Base-by-base conservation (phyloP, 805 yeast species). In the Yamadazyma akitaensis region DNA sequence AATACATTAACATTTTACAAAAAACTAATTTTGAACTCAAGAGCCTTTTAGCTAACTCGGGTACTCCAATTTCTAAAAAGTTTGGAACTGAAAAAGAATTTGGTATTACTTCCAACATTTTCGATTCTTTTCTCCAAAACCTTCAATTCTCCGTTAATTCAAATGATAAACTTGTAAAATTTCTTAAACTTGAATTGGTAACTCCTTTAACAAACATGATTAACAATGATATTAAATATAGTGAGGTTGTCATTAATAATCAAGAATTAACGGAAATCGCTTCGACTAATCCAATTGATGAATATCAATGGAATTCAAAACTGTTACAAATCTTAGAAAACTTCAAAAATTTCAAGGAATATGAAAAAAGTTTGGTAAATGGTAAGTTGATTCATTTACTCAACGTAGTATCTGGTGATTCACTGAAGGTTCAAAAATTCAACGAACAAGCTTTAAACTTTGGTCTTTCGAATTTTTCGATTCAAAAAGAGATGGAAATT, bases 321-420 rank as follows among this genome's bases (percentile, higher is more conserved):
- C 92, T 94, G 2, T 92, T 96, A 2, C 80, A 76, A 46, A 80
- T 85, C 37, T 85, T 87, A 59, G 84, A 83, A 54, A 80, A 80
- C 53, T 84, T 89, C 61, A 94, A 88, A 59, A 74, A 73, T 51
- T 81, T 84, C 54, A 96, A 89, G 61, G 75, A 69, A 33, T 57
- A 68, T 69, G 63, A 81, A 88, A 67, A 73, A 80, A 63, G 72
- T 66, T 49, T 75, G 53, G 50, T 81, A 48, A 69, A 88, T 50
- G 84, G 88, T 59, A 82, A 82, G 44, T 75, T 83, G 46, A 72
- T 91, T 46, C 70, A 83, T 42, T 81, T 81, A 58, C 84, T 81
- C 58, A 72, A 69, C 49, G 53, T 61, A 18, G 58, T 65, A 36
- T 59, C 62, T 49, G 48, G 59, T 28, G 58, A 56, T 31, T 53